Evolutionary conservation across 768 basidiomycete species (phyloP).

Genomic region (Cyclocybe aegerita): DNA sequence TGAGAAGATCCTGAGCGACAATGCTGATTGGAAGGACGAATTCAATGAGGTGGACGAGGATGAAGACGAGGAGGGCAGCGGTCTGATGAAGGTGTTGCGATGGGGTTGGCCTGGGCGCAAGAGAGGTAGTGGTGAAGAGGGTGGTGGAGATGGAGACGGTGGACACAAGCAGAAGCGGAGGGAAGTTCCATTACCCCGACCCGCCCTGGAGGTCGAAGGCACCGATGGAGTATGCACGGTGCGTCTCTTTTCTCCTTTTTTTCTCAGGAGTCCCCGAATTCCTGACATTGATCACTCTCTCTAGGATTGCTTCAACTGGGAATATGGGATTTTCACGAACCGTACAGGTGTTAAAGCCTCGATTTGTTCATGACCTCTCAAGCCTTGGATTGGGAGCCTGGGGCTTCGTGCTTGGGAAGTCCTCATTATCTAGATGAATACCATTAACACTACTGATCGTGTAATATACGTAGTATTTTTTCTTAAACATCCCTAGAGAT

Average conservation of each 20-base stretch:
- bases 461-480: too few species aligned
- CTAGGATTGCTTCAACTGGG: constrained; percentile 63
- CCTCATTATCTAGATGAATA: too few species aligned
- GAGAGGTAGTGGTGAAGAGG: constrained; percentile 9
- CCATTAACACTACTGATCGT: too few species aligned
- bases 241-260: constrained; percentile 22
- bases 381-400: too few species aligned
- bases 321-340: constrained; percentile 1
- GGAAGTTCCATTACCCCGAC: constrained; percentile 27
- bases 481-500: too few species aligned
- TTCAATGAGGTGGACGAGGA: constrained; percentile 17
- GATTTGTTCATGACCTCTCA: too few species aligned
- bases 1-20: constrained; percentile 35
- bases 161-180: constrained; percentile 12
- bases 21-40: constrained; percentile 22
- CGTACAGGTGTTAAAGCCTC: too few species aligned
- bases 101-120: constrained; percentile 22
- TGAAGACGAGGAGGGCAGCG: constrained; percentile 5
- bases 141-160: constrained; percentile 4
- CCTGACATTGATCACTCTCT: not conserved
- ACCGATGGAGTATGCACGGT: constrained; percentile 59
- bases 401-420: too few species aligned
- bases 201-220: constrained; percentile 48
- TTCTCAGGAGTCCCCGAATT: not conserved
- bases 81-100: constrained; percentile 5